Evolutionary conservation across 2,329 filamentous ascomycete species (phyloP), one percentile per base, ranked within the genome.

Genomic region (Tolypocladium sp.): DNA sequence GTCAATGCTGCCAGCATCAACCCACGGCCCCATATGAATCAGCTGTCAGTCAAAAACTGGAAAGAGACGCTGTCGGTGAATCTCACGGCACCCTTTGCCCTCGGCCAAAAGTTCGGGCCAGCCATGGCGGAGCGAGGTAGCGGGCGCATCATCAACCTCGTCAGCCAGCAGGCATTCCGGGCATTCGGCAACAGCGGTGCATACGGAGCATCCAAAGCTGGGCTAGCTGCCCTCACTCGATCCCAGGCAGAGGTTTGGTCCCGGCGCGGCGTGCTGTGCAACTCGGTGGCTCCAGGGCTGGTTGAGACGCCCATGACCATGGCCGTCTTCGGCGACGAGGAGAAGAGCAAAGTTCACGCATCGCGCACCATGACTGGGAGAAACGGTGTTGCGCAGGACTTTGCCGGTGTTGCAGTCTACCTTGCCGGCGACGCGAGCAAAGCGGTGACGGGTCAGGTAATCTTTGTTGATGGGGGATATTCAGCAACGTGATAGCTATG

Each of bases 231-330:
- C 0, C 55, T 73, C 6, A 73, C 71, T 2, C 63, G 71, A 0
- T 70, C 70, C 0, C 71, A 73, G 54, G 70, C 71, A 0, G 71
- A 73, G 46, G 71, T 70, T 0, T 73, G 71, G 71, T 73, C 70
- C n/a, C 61, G 57, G 0, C 61, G 63, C 0, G 71, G 71, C 6
- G 71, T 73, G 5, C 35, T 73, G 0, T 73, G 71, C 38, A 73
- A 73, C 33, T 70, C 71, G 0, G 57, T 73, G 12, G 71, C 70
- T 0, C 71, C 71, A 0, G 71, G 70, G 0, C 49, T 73, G 0
- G 71, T 72, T 1, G 63, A 68, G 3, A 73, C 71, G 3, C 63
- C 67, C 0, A 62, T 71, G 62, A 65, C 68, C 59, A 1, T 59
- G 30, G 30, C 54, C 8, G 62, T 69, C 0, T 62, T 71, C 4